phyloP scores from a whole-genome alignment of 2,329 filamentous ascomycete species.

The Lasiodiplodia hormozganensis region DNA sequence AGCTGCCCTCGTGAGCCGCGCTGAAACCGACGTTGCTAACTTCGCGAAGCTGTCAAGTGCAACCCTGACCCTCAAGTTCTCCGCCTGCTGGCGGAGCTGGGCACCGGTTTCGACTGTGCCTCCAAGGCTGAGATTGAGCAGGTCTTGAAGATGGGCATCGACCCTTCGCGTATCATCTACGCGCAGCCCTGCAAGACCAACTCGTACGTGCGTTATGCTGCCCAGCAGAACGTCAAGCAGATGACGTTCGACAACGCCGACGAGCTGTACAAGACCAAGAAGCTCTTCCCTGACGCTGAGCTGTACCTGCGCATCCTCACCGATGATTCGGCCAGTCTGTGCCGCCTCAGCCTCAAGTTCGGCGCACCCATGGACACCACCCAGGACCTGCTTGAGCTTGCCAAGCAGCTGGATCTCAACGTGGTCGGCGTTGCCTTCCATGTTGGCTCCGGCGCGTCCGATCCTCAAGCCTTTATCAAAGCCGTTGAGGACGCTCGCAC shows the following conservation, averaged over 20 bases:
- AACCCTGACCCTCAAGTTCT: slow-evolving; percentile 93
- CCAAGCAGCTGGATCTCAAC: slow-evolving; percentile 82
- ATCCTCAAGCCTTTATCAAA: slow-evolving; percentile 89
- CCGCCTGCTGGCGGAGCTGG: slow-evolving; percentile 83
- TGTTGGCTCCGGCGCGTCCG: slow-evolving; percentile 93
- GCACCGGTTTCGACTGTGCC: slow-evolving; percentile 96
- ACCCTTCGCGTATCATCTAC: slow-evolving; percentile 94
- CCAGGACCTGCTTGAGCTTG: slow-evolving; percentile 76
- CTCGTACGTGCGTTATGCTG: slow-evolving; percentile 92
- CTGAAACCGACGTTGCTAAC: slow-evolving; percentile 36
- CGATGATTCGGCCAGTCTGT: slow-evolving; percentile 92
- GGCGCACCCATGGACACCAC: slow-evolving; percentile 88
- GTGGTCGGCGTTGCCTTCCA: slow-evolving; percentile 98
- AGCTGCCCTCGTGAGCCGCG: slow-evolving; percentile 41
- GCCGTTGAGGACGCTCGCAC: slow-evolving; percentile 86
- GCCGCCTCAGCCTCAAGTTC: slow-evolving; percentile 96
- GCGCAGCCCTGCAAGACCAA: slow-evolving; percentile 99
- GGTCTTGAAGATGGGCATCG: slow-evolving; percentile 81
- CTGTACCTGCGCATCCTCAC: slow-evolving; percentile 94
- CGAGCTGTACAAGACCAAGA: slow-evolving; percentile 97
- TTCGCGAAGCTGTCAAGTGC: slow-evolving; percentile 84
- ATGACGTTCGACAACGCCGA: slow-evolving; percentile 99
- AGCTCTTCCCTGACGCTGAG: slow-evolving; percentile 86
- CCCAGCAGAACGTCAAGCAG: slow-evolving; percentile 84
- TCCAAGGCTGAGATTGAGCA: slow-evolving; percentile 97